phyloP scores from a whole-genome alignment of 2,329 filamentous ascomycete genomes.

The Claviceps pusilla region DNA sequence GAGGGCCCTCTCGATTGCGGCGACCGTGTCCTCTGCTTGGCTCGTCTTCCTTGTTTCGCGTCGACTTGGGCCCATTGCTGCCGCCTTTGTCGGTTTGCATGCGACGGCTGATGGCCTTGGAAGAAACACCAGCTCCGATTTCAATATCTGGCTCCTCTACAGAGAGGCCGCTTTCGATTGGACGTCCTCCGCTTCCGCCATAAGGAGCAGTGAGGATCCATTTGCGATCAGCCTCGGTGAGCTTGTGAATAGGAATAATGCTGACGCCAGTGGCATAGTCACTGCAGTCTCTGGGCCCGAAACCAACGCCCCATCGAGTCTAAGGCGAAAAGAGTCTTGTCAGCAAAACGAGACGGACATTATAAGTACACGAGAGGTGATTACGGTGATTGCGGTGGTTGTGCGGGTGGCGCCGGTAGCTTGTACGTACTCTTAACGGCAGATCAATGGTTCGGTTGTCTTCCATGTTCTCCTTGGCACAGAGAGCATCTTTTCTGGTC shows the following conservation, averaged over 20 bases:
- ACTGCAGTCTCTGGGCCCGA: slow-evolving; percentile 90
- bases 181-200: slow-evolving; percentile 74
- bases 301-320: slow-evolving; percentile 96
- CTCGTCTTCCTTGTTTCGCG: slow-evolving; percentile 28
- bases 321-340: slow-evolving; percentile 20
- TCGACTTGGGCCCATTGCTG: slow-evolving; percentile 49
- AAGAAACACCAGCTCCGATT: slow-evolving; percentile 92
- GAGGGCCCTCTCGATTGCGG: slow-evolving; percentile 10
- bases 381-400: background rate
- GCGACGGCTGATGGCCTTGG: slow-evolving; percentile 62
- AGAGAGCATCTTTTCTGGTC: slow-evolving; percentile 68
- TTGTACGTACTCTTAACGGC: slow-evolving; percentile 50
- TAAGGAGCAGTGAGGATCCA: slow-evolving; percentile 93
- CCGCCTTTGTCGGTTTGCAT: slow-evolving; percentile 57
- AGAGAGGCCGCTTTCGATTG: slow-evolving; percentile 69
- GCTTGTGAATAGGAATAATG: slow-evolving; percentile 77
- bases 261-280: slow-evolving; percentile 89
- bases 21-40: slow-evolving; percentile 13
- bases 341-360: background rate
- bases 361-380: background rate
- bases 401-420: background rate
- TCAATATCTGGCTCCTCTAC: slow-evolving; percentile 98
- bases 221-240: slow-evolving; percentile 92
- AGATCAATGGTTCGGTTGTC: slow-evolving; percentile 56
- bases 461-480: slow-evolving; percentile 79